These are phyloP conservation scores for Neoboletus magnificus DNA, from an alignment of 768 basidiomycete species.

Conservation along the genomic window DNA sequence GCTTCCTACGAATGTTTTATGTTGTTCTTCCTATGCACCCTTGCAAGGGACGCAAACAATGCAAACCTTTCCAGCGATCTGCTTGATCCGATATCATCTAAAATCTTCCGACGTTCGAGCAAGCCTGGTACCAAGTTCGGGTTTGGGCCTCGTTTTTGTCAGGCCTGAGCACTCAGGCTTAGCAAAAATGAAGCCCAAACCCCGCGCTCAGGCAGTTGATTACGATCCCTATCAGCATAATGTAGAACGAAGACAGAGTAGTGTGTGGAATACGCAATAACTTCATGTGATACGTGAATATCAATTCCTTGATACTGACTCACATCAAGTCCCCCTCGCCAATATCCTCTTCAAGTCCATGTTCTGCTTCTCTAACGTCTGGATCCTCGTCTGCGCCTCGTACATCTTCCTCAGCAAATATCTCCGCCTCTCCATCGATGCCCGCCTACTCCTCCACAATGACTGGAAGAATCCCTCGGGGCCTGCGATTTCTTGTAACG, in stretches of 20 bases:
- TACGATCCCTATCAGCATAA: not conserved
- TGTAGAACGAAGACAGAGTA: not conserved
- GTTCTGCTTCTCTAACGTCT: constrained; percentile 69
- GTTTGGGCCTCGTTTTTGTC: too few relatives aligned
- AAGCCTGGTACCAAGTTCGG: too few relatives aligned
- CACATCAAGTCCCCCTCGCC: constrained; percentile 35
- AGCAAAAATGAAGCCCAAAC: too few relatives aligned
- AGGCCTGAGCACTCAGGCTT: too few relatives aligned
- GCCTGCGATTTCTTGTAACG: constrained; percentile 61
- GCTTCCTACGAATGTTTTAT: too few relatives aligned
- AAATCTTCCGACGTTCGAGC: too few relatives aligned
- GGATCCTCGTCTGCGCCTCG: constrained; percentile 63
- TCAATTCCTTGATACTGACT: not conserved
- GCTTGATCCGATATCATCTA: too few relatives aligned
- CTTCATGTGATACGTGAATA: not conserved
- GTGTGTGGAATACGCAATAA: not conserved
- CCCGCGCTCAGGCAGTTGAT: not conserved
- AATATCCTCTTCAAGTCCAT: constrained; percentile 58
- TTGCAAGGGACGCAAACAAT: too few relatives aligned
- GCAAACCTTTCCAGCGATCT: too few relatives aligned
- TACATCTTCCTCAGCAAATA: constrained; percentile 77
- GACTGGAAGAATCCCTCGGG: constrained; percentile 41
- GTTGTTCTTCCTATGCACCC: too few relatives aligned
- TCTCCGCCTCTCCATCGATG: constrained; percentile 55
- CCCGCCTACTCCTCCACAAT: constrained; percentile 44